These are phyloP conservation scores for Wickerhamiella kurtzmanii DNA, from an alignment of 805 yeast genomes.

Conservation along the genomic window DNA sequence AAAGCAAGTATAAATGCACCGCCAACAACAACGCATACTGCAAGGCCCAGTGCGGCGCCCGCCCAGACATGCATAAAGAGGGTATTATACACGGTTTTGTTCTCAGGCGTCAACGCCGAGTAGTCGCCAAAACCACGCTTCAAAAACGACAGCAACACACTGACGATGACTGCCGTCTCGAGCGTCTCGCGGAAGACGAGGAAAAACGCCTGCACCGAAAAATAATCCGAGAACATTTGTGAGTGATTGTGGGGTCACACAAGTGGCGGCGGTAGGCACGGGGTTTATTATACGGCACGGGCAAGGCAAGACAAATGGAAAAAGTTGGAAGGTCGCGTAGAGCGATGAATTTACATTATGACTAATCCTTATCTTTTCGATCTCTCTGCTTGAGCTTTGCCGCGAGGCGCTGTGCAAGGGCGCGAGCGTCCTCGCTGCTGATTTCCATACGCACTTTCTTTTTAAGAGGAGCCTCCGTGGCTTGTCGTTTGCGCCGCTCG, in stretches of 20 bases:
- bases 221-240: constrained; percentile 25
- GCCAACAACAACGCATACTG: constrained; percentile 61
- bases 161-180: constrained; percentile 77
- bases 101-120: constrained; percentile 8
- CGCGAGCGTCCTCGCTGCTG: constrained; percentile 1
- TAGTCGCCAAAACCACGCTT: constrained; percentile 57
- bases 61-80: constrained; percentile 63
- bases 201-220: constrained; percentile 67
- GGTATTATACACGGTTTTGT: constrained; percentile 26
- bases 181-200: constrained; percentile 80
- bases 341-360: too few species aligned
- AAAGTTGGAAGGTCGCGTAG: too few species aligned
- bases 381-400: constrained; percentile 8
- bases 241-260: too few species aligned
- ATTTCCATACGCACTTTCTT: not conserved
- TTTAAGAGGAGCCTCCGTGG: not conserved
- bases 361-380: not conserved
- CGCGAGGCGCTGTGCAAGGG: constrained; percentile 3
- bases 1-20: constrained; percentile 54
- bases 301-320: too few species aligned
- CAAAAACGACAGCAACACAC: constrained; percentile 74
- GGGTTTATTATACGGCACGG: not conserved
- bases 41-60: constrained; percentile 64
- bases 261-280: not conserved
- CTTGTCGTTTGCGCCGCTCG: constrained; percentile 39